Evolutionary conservation across 2,329 filamentous ascomycete species (phyloP).

Genomic region (Shiraia bambusicola): DNA sequence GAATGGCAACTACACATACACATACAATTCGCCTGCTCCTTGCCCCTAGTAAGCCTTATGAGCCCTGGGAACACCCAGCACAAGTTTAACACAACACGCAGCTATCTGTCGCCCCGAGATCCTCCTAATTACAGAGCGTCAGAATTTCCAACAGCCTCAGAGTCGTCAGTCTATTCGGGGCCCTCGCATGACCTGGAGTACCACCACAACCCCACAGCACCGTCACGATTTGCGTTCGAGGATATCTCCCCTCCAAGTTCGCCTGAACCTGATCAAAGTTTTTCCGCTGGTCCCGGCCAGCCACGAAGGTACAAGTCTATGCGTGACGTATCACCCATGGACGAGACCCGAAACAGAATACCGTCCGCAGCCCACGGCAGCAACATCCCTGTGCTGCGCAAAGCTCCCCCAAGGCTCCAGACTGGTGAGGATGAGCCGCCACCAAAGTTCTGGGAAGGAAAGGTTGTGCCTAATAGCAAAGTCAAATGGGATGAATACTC

Average conservation of each 20-base stretch:
- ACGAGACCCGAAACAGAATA: conserved; percentile 33
- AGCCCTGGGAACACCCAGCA: conserved; percentile 1
- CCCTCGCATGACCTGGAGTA: conserved; percentile 47
- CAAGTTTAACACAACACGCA: conserved; percentile 10
- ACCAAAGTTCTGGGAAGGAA: conserved; percentile 42
- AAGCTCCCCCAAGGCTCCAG: conserved; percentile 27
- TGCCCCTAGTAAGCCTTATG: conserved; percentile 26
- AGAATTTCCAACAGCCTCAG: conserved; percentile 25
- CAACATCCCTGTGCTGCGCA: conserved; percentile 40
- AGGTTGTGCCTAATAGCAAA: conserved; percentile 38
- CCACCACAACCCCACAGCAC: conserved; percentile 21
- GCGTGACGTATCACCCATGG: conserved; percentile 45
- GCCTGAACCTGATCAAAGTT: conserved; percentile 36
- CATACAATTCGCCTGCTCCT: conserved; percentile 24
- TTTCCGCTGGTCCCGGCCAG: conserved; percentile 14
- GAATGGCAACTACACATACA: conserved; percentile 30
- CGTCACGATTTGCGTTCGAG: conserved; percentile 26
- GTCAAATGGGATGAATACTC: conserved; percentile 65
- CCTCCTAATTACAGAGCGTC: conserved; percentile 27
- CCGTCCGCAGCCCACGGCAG: conserved; percentile 15
- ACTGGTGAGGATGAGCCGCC: conserved; percentile 21
- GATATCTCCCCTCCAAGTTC: conserved; percentile 45
- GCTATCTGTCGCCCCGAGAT: conserved; percentile 26
- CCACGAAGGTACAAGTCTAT: conserved; percentile 37
- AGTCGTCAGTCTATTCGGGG: conserved; percentile 64